Evolutionary conservation across 2,329 filamentous ascomycete species (phyloP).

Genomic region (Epichloe gansuensis): DNA sequence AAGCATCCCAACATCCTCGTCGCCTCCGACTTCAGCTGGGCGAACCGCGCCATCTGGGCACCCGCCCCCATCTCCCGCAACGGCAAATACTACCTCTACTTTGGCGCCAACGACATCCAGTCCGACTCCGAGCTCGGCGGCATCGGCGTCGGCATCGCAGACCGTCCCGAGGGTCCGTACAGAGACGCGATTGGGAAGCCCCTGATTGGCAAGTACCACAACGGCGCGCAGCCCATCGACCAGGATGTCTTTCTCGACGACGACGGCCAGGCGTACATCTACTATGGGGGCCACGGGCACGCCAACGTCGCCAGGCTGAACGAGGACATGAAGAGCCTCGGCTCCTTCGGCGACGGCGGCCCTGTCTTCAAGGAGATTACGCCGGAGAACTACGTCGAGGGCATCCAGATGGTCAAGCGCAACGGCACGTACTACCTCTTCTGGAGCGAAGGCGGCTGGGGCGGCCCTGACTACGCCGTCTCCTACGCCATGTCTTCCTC

Average conservation of each 20-base stretch:
- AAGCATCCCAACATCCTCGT: constrained; percentile 32
- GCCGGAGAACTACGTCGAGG: constrained; percentile 25
- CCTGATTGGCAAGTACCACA: constrained; percentile 25
- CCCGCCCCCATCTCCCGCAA: constrained; percentile 31
- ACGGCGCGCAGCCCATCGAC: constrained; percentile 34
- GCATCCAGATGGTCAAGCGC: constrained; percentile 32
- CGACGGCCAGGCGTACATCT: constrained; percentile 30
- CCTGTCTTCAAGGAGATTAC: constrained; percentile 31
- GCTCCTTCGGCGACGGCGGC: constrained; percentile 28
- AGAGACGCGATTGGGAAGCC: constrained; percentile 21
- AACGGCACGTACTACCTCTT: constrained; percentile 33
- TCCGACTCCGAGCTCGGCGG: constrained; percentile 24
- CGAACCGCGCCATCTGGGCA: constrained; percentile 33
- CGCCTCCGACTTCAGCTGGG: constrained; percentile 24
- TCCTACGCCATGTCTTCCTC: constrained; percentile 30
- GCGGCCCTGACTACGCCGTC: constrained; percentile 32
- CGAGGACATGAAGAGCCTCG: constrained; percentile 28
- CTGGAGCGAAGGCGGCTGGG: constrained; percentile 36
- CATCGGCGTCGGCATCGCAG: constrained; percentile 23
- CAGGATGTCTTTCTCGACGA: constrained; percentile 29
- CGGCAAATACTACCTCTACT: constrained; percentile 37
- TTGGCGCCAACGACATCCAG: constrained; percentile 36
- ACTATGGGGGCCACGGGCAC: constrained; percentile 26
- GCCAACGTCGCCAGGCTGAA: constrained; percentile 31
- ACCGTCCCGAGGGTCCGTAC: constrained; percentile 24